These are phyloP conservation scores for Verticillium longisporum DNA, from an alignment of 2,329 filamentous ascomycete genomes.

Conservation along the genomic window DNA sequence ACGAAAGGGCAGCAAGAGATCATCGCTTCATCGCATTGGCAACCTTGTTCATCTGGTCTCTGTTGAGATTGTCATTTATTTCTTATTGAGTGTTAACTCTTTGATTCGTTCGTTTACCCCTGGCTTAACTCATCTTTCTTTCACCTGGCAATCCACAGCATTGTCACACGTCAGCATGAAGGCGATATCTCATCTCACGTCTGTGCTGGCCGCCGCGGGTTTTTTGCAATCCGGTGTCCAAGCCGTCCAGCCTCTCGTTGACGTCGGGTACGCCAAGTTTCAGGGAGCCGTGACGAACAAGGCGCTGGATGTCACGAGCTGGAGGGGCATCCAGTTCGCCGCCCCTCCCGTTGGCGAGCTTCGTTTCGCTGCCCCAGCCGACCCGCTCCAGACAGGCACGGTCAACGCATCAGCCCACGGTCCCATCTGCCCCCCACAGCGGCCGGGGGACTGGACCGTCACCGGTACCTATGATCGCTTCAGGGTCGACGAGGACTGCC, in stretches of 20 bases:
- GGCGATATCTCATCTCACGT: background rate
- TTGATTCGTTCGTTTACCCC: background rate
- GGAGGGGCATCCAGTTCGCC: constrained; percentile 71
- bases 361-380: constrained; percentile 61
- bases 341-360: constrained; percentile 58
- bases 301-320: constrained; percentile 55
- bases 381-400: constrained; percentile 34
- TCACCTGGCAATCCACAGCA: background rate
- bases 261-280: constrained; percentile 63
- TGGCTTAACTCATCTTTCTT: background rate
- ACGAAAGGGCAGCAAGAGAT: background rate
- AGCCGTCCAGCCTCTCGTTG: constrained; percentile 34
- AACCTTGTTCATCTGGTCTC: background rate
- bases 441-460: constrained; percentile 12
- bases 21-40: background rate
- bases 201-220: background rate
- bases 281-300: constrained; percentile 34
- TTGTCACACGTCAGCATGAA: background rate
- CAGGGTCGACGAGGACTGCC: constrained; percentile 54
- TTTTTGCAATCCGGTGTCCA: background rate
- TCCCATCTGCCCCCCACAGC: constrained; percentile 23
- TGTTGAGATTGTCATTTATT: background rate
- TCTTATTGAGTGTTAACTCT: background rate
- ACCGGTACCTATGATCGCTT: constrained; percentile 7
- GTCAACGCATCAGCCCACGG: constrained; percentile 39